Base-by-base conservation (phyloP, 1,284 basidiomycete species). In the Cryptococcus sp. region DNA sequence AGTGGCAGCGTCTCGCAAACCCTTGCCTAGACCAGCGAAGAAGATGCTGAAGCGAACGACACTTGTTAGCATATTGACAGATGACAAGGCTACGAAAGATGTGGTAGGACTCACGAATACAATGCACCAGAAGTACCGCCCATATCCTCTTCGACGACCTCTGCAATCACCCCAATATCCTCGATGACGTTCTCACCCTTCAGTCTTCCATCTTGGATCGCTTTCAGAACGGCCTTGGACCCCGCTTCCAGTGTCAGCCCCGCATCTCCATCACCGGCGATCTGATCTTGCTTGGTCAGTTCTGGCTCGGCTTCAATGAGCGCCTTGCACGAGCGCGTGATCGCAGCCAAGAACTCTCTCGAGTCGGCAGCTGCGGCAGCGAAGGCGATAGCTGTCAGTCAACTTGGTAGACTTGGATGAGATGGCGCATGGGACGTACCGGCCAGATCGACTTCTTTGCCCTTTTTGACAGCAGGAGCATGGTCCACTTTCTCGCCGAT, bases 41-140 rank as follows among this genome's bases (percentile, higher is more conserved):
- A 95, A 93, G 64, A 95, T 95, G 10, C 90, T 92, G 47, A 15
- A 3, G 15, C 20, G 15, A 44, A 57, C 49, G 55, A 44, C 51
- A 16, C 20, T 4, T 19, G 19, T 35, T 19, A 27, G 16, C 11
- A 11, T 16, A 19, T 45, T 31, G 19, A 20, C 25, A 25, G 16
- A 17, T 2, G 31, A 49, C 40, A 19, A 11, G 20, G 20, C 44
- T 13, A 23, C 7, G 23, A 19, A 50, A 48, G 15, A 25, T 44
- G 31, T 44, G 54, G 50, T 27, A 25, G 20, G 20, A 80, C 86
- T 64, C 66, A 90, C 88, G 91, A 91, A 75, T 94, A 96, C 27
- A 96, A 79, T 1, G 92, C 93, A 6, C 93, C 93, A 61, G 87
- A 90, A 5, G 93, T 96, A 19, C 93, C 93, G 35, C 91, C 93